A percentile compares a stretch with the other conserved stretches of the same genome.
Evolutionary conservation across 306 rosid species (phyloP).

Genomic region (Vigna nakashimae): DNA sequence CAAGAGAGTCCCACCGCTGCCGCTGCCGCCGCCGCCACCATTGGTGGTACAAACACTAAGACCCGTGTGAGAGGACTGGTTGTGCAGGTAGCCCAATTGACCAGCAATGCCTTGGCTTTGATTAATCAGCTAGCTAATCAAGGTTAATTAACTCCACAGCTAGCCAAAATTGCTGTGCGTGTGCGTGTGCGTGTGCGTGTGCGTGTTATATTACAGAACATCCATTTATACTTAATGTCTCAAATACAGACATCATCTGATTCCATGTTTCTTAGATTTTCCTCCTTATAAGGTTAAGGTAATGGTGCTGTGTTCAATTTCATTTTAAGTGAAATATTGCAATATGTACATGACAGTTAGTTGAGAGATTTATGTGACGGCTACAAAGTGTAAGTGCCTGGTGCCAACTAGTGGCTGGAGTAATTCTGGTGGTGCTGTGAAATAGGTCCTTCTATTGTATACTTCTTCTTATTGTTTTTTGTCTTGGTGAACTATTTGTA

Average conservation of each 20-base stretch:
- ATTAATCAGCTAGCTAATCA: conserved; percentile 59
- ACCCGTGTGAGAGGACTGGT: conserved; percentile 46
- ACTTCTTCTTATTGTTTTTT: too few species aligned
- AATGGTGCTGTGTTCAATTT: too few species aligned
- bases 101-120: conserved; percentile 86
- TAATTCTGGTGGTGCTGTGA: neutral
- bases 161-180: too few species aligned
- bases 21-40: too few species aligned
- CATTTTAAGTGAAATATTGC: too few species aligned
- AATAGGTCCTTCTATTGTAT: neutral
- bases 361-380: conserved; percentile 5
- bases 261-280: too few species aligned
- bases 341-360: neutral
- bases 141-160: neutral
- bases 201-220: too few species aligned
- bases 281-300: too few species aligned
- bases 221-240: too few species aligned
- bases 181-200: too few species aligned
- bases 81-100: conserved; percentile 60
- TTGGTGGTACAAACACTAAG: conserved; percentile 37
- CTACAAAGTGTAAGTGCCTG: neutral
- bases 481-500: neutral
- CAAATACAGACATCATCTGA: too few species aligned
- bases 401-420: neutral
- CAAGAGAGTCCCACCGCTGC: conserved; percentile 1